phyloP scores from a whole-genome alignment of 73 alveolate genomes.

The Paramecium sonneborni region DNA sequence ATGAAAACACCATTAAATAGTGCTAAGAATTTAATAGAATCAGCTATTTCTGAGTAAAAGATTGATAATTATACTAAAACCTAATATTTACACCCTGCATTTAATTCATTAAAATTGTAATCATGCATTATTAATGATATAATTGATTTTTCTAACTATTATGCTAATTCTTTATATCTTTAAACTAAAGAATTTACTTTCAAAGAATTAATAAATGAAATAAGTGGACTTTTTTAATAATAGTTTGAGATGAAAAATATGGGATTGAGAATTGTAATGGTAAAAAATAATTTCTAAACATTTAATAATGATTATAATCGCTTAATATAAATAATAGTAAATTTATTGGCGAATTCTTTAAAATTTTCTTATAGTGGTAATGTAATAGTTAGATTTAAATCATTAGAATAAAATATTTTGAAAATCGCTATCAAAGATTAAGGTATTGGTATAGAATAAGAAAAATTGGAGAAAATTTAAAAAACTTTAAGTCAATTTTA shows the following conservation, averaged over 20 bases:
- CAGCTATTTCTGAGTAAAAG: neutral
- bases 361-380: neutral
- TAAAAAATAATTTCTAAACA: neutral
- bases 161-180: neutral
- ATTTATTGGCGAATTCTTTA: neutral
- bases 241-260: neutral
- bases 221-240: neutral
- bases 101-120: conserved; percentile 33
- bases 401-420: neutral
- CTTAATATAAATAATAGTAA: conserved; percentile 9
- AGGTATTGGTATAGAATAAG: neutral
- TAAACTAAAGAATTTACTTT: neutral
- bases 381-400: neutral
- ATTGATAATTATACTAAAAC: neutral
- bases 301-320: neutral
- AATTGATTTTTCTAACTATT: conserved; percentile 44
- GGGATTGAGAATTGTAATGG: neutral
- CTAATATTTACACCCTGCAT: conserved; percentile 46
- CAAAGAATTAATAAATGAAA: neutral
- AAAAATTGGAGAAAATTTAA: neutral
- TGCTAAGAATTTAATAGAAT: neutral
- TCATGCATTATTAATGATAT: conserved; percentile 51
- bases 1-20: conserved; percentile 46
- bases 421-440: neutral
- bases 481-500: neutral